Percentiles rank a stretch among this genome's conserved stretches.
Conservation (phyloP, 2,329 filamentous ascomycete species). For the Pestalotiopsis sp. region DNA sequence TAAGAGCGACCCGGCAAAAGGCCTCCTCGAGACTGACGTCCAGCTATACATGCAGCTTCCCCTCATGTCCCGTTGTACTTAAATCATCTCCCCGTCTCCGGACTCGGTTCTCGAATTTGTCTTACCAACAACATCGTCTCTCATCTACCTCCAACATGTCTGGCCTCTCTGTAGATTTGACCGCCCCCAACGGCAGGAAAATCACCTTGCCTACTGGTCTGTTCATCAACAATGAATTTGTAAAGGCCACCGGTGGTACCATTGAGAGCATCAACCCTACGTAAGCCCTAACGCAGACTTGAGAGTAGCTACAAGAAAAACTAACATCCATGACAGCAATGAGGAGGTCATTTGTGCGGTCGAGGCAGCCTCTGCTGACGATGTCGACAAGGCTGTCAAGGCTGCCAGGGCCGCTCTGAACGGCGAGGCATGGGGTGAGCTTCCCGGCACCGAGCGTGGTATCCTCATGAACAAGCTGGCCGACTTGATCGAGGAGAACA, state of each 20-base stretch:
- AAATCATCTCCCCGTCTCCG: background rate
- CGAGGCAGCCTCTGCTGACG: slow-evolving; percentile 64
- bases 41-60: background rate
- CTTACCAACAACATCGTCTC: slow-evolving; percentile 1
- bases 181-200: slow-evolving; percentile 70
- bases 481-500: slow-evolving; percentile 69
- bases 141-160: slow-evolving; percentile 26
- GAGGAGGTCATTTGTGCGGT: slow-evolving; percentile 68
- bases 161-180: slow-evolving; percentile 55
- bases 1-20: background rate
- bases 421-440: slow-evolving; percentile 68
- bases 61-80: slow-evolving; percentile 5
- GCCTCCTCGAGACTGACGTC: background rate
- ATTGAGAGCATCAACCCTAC: slow-evolving; percentile 70
- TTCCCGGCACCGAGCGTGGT: slow-evolving; percentile 68
- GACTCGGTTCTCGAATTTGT: background rate
- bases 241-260: slow-evolving; percentile 60
- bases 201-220: slow-evolving; percentile 69
- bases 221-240: slow-evolving; percentile 78
- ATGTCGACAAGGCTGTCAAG: slow-evolving; percentile 68
- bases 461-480: slow-evolving; percentile 72
- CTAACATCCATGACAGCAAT: slow-evolving; percentile 26
- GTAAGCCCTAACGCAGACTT: slow-evolving; percentile 37
- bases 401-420: slow-evolving; percentile 73
- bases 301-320: too few species aligned